These are phyloP conservation scores for Colletotrichum neosansevieriae DNA, from an alignment of 2,329 filamentous ascomycete genomes.

Conservation along the genomic window DNA sequence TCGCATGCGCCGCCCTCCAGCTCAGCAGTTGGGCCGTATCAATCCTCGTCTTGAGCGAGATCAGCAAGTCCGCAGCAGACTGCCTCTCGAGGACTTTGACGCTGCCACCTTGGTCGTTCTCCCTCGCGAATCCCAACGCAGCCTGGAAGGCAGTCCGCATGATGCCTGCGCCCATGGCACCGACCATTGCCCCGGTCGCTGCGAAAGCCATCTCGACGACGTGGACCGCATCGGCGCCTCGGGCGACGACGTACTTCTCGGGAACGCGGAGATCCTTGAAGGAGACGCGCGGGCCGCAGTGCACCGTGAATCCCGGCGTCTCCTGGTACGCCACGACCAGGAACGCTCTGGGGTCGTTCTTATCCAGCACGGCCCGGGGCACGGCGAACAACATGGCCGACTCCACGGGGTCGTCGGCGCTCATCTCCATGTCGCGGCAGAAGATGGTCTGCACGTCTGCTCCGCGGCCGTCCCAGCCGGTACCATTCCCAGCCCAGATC, in stretches of 20 bases:
- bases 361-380: conserved; percentile 59
- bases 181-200: conserved; percentile 60
- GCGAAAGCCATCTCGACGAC: conserved; percentile 59
- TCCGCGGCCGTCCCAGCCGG: conserved; percentile 65
- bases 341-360: conserved; percentile 58
- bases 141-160: conserved; percentile 66
- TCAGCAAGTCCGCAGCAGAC: conserved; percentile 63
- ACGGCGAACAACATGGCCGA: conserved; percentile 63
- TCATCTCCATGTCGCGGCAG: conserved; percentile 54
- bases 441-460: conserved; percentile 65
- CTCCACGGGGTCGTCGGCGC: conserved; percentile 43
- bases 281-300: conserved; percentile 62
- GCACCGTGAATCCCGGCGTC: conserved; percentile 59
- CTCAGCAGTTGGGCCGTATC: conserved; percentile 63
- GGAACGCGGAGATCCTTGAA: conserved; percentile 63
- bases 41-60: conserved; percentile 63
- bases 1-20: conserved; percentile 62
- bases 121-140: conserved; percentile 62
- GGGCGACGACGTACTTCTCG: conserved; percentile 57
- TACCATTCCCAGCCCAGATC: conserved; percentile 67
- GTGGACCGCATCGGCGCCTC: conserved; percentile 54
- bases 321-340: conserved; percentile 59
- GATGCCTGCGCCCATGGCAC: conserved; percentile 65
- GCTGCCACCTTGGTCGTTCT: conserved; percentile 58
- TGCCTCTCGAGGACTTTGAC: conserved; percentile 61